Base-by-base conservation (phyloP, 2,329 filamentous ascomycete species). In the Alternaria sp. region DNA sequence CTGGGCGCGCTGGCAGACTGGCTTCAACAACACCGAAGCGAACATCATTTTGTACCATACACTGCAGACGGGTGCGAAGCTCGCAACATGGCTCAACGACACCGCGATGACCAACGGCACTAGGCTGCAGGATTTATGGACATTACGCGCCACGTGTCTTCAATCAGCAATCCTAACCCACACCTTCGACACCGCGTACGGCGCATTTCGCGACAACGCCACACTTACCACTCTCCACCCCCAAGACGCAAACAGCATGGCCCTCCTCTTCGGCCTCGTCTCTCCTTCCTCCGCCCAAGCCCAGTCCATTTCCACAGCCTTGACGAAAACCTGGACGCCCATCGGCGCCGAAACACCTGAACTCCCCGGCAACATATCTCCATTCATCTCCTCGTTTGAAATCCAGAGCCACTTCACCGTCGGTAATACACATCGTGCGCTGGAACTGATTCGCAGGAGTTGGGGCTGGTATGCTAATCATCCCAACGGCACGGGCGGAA, bases 371-470 rank as follows among this genome's bases (percentile, higher is more conserved):
- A 76, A 73, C n/a, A 75, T 80, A 52, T 77, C 74, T 3, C 77
- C 78, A 4, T 80, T 80, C 56, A 70, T 78, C 12, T 70, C 70
- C 42, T 69, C 52, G 48, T 73, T 72, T 64, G 80, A 80, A 57
- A 65, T 80, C 38, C 67, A 77, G 51, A 75, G 72, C 4, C 78
- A 79, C 60, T 69, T 73, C 20, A 47, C 67, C 1, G 69, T 68
- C 0, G 51, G 53, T 4, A 53, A 71, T 0, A 54, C 74, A 0
- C 54, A 46, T 5, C 63, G 66, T 1, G 76, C 74, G 1, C 63
- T 79, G 4, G 60, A 72, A 22, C 67, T 79, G 3, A 71, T 73
- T 16, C 66, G 72, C 16, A 57, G 68, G 0, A 67, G 70, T 7
- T 79, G 77, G 77, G 57, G 59, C 3, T 71, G 72, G 54, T 62